Percentiles rank a stretch among this genome's conserved stretches.
These are phyloP conservation scores for Claviceps digitariae DNA, from an alignment of 2,329 filamentous ascomycete species.

Conservation along the genomic window DNA sequence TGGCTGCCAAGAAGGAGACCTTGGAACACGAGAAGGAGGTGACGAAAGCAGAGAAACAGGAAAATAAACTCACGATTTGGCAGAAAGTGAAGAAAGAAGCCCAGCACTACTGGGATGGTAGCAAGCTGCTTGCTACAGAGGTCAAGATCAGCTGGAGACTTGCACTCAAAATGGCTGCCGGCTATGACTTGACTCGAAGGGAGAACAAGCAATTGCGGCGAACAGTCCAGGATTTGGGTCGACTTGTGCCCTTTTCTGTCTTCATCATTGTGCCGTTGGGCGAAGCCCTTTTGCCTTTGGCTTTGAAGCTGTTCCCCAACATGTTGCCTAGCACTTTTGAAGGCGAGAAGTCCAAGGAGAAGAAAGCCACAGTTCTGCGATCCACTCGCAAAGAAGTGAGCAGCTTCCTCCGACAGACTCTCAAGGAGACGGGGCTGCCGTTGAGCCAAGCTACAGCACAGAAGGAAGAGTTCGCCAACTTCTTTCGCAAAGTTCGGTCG, in stretches of 20 bases:
- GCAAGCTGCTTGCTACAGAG: conserved; percentile 84
- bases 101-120: conserved; percentile 96
- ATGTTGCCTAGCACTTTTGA: conserved; percentile 96
- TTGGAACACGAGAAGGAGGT: conserved; percentile 45
- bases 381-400: conserved; percentile 89
- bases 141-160: conserved; percentile 84
- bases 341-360: conserved; percentile 77
- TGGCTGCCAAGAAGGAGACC: conserved; percentile 51
- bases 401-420: conserved; percentile 71
- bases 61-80: conserved; percentile 76
- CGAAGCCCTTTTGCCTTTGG: conserved; percentile 80
- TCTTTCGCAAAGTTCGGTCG: conserved; percentile 90
- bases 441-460: conserved; percentile 73
- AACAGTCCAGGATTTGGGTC: conserved; percentile 85
- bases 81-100: conserved; percentile 93
- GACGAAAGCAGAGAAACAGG: conserved; percentile 46
- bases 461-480: conserved; percentile 86
- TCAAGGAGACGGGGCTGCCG: conserved; percentile 87
- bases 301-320: conserved; percentile 91
- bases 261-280: conserved; percentile 96
- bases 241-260: conserved; percentile 88
- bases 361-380: conserved; percentile 69
- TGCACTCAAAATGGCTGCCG: conserved; percentile 92
- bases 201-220: conserved; percentile 86
- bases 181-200: conserved; percentile 88